Percentiles rank a stretch among this genome's conserved stretches.
These are phyloP conservation scores for Trematosphaeria pertusa DNA, from an alignment of 2,329 filamentous ascomycete species.

Conservation along the genomic window DNA sequence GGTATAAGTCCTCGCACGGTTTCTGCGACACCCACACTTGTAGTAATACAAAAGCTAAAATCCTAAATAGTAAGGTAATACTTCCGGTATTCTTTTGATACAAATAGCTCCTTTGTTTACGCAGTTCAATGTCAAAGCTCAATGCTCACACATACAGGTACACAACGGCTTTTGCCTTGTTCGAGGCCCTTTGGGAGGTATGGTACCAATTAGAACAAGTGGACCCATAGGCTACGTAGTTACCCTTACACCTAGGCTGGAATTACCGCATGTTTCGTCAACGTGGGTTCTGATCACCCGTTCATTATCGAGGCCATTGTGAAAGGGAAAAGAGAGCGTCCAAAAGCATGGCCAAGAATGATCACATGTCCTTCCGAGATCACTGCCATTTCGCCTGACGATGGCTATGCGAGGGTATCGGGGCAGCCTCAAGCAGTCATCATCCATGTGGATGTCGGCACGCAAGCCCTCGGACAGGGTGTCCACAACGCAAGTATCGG, in stretches of 20 bases:
- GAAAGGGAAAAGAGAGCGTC: conserved; percentile 24
- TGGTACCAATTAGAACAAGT: conserved; percentile 9
- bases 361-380: conserved; percentile 27
- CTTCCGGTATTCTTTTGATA: too few species aligned
- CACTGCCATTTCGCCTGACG: conserved; percentile 24
- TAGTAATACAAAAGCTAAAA: too few species aligned
- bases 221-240: conserved; percentile 4
- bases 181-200: conserved; percentile 25
- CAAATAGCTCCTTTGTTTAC: too few species aligned
- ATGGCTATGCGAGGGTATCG: conserved; percentile 54
- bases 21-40: too few species aligned
- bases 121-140: too few species aligned
- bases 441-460: conserved; percentile 75
- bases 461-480: conserved; percentile 73
- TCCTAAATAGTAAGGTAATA: too few species aligned
- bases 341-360: conserved; percentile 17
- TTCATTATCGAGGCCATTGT: conserved; percentile 30
- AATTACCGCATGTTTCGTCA: conserved; percentile 25
- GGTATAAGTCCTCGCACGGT: too few species aligned
- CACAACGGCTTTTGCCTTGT: conserved; percentile 21
- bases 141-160: too few species aligned
- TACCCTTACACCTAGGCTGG: conserved; percentile 7
- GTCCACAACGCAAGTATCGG: conserved; percentile 62
- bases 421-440: conserved; percentile 75
- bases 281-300: conserved; percentile 32